Percentiles rank a stretch among this genome's conserved stretches.
These are phyloP conservation scores for Ascodesmis nigricans DNA, from an alignment of 495 filamentous ascomycete genomes.

Conservation along the genomic window DNA sequence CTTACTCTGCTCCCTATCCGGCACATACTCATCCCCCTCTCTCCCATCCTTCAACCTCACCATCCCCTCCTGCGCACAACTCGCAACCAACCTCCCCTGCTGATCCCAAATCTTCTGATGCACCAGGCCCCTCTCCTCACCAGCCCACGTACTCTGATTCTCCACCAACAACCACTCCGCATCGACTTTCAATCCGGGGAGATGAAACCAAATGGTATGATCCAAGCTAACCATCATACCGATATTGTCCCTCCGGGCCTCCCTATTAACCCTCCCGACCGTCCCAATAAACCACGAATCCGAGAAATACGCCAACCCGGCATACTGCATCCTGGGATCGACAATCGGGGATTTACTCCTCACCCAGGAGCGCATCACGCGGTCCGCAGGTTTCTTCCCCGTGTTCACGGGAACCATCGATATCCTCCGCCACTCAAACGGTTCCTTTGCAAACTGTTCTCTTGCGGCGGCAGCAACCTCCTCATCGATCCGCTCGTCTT, in stretches of 20 bases:
- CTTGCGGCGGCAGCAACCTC: constrained; percentile 2
- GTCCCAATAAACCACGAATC: constrained; percentile 86
- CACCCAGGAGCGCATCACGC: constrained; percentile 50
- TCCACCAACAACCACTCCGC: constrained; percentile 91
- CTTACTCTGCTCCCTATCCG: too few species aligned
- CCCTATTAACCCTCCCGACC: constrained; percentile 31
- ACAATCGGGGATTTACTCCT: constrained; percentile 54
- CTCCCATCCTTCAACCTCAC: constrained; percentile 29
- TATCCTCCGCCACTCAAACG: constrained; percentile 40
- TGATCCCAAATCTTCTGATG: constrained; percentile 68
- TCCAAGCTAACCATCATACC: constrained; percentile 96
- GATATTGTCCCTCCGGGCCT: constrained; percentile 28
- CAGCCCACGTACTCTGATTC: constrained; percentile 85
- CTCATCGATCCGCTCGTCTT: constrained; percentile 1
- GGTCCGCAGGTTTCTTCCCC: constrained; percentile 43
- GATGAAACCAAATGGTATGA: constrained; percentile 88
- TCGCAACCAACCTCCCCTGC: constrained; percentile 66
- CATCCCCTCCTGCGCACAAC: constrained; percentile 57
- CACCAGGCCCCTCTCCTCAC: constrained; percentile 70
- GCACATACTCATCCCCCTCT: constrained; percentile 12
- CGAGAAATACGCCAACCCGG: constrained; percentile 75
- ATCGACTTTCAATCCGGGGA: constrained; percentile 50
- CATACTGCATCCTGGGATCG: constrained; percentile 51
- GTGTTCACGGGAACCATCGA: too few species aligned
- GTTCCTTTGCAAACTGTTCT: constrained; percentile 21